A percentile compares a stretch with the other conserved stretches of the same genome.
Evolutionary conservation across 169 alveolate species (phyloP).

Genomic region (Eimeria necatrix): DNA sequence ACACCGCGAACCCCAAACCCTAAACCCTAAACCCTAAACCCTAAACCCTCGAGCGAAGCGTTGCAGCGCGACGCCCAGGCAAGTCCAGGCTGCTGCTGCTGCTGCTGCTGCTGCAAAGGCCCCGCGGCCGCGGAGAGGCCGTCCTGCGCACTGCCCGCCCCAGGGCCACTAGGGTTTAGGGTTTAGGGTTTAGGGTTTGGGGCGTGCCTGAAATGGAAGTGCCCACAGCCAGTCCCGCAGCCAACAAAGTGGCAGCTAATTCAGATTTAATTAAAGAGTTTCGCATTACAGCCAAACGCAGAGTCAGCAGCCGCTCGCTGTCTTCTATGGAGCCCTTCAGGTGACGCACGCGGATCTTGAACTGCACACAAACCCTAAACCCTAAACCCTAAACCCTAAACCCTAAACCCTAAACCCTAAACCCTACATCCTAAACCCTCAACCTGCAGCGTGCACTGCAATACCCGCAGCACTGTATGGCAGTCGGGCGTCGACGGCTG

Average conservation of each 20-base stretch:
- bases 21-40: not conserved
- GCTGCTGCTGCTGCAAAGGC: not conserved
- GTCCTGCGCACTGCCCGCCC: not conserved
- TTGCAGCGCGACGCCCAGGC: too few species aligned
- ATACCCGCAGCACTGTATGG: too few species aligned
- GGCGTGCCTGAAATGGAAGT: constrained; percentile 90
- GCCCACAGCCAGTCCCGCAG: constrained; percentile 90
- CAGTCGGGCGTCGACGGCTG: too few species aligned
- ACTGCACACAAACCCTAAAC: constrained; percentile 41
- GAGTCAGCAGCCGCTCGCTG: constrained; percentile 86
- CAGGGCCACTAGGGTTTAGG: not conserved
- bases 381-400: constrained; percentile 8
- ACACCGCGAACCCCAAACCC: not conserved
- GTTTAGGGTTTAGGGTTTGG: constrained; percentile 1
- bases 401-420: not conserved
- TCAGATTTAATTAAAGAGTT: constrained; percentile 89
- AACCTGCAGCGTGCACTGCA: not conserved
- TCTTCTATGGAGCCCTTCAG: constrained; percentile 83
- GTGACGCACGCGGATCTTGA: constrained; percentile 69
- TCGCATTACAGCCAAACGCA: constrained; percentile 88
- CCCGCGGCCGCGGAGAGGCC: not conserved
- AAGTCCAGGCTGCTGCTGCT: not conserved
- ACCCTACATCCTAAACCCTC: not conserved
- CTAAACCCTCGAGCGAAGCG: not conserved
- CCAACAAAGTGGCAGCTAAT: constrained; percentile 87